Percentiles rank a stretch among this genome's conserved stretches.
Conservation (phyloP, 192 early-diverging fungal genomes). For the Thoreauomyces humboldtii region DNA sequence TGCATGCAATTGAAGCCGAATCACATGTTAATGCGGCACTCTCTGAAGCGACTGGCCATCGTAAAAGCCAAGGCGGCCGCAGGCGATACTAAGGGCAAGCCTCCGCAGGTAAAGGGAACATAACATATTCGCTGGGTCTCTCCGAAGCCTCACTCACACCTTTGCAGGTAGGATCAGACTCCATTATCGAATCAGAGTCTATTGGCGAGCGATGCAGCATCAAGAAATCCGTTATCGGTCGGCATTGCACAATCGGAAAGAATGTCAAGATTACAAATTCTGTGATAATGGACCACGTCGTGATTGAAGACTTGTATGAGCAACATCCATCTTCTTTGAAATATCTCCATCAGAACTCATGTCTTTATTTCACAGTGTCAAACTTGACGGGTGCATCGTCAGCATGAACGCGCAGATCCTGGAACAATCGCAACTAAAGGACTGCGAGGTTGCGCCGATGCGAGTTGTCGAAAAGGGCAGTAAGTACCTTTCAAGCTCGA, state of each 20-base stretch:
- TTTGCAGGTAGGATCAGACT: slow-evolving; percentile 84
- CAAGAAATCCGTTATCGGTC: slow-evolving; percentile 90
- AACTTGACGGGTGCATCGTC: slow-evolving; percentile 83
- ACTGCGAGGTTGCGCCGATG: slow-evolving; percentile 80
- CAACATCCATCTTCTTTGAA: background rate
- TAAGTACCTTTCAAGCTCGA: slow-evolving; percentile 29
- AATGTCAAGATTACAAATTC: slow-evolving; percentile 94
- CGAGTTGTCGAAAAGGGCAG: slow-evolving; percentile 66
- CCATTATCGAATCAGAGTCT: slow-evolving; percentile 80
- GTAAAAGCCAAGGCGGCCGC: background rate
- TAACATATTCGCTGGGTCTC: background rate
- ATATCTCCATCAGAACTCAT: background rate
- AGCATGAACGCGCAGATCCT: slow-evolving; percentile 77
- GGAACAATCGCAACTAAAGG: slow-evolving; percentile 74
- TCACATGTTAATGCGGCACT: too few relatives aligned
- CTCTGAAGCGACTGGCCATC: background rate
- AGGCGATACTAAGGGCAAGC: slow-evolving; percentile 6
- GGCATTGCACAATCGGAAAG: slow-evolving; percentile 93
- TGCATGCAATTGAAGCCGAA: too few relatives aligned
- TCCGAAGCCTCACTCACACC: too few relatives aligned
- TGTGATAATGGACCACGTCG: slow-evolving; percentile 94
- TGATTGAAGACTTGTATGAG: slow-evolving; percentile 88
- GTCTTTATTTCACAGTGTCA: too few relatives aligned
- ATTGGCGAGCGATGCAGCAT: slow-evolving; percentile 90
- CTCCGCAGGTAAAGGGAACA: slow-evolving; percentile 16